A percentile compares a stretch with the other conserved stretches of the same genome.
Conservation (phyloP, 179 eudicot genomes). For the Amaranthus tricolor region DNA sequence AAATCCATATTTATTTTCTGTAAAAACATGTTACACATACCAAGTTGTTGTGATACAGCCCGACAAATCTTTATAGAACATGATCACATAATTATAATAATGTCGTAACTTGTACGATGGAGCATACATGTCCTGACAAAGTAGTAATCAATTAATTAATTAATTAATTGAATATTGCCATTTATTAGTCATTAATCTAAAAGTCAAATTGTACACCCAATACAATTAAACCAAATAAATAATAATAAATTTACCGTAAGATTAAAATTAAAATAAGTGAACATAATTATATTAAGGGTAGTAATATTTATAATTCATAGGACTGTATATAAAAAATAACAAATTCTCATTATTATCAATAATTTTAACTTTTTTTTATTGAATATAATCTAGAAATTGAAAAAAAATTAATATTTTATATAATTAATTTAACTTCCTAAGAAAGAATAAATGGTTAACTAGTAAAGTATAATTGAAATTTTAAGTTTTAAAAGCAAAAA, state of each 20-base stretch:
- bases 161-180: background rate
- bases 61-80: conserved; percentile 15
- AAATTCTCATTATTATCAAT: too few relatives aligned
- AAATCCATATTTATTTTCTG: background rate
- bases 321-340: too few relatives aligned
- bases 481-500: too few relatives aligned
- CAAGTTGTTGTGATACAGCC: conserved; percentile 19
- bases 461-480: too few relatives aligned
- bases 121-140: conserved; percentile 2
- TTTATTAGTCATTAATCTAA: background rate
- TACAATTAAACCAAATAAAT: background rate
- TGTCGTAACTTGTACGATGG: background rate
- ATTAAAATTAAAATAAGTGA: background rate
- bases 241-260: background rate
- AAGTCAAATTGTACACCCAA: conserved; percentile 11
- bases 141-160: background rate
- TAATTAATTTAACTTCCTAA: too few relatives aligned
- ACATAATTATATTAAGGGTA: too few relatives aligned
- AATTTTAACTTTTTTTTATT: too few relatives aligned
- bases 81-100: background rate
- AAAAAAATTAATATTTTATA: too few relatives aligned
- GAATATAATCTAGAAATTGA: too few relatives aligned
- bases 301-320: too few relatives aligned
- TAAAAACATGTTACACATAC: conserved; percentile 22
- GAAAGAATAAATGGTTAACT: too few relatives aligned